phyloP scores from a whole-genome alignment of 192 early-diverging fungal species.

The Allomyces macrogynus region DNA sequence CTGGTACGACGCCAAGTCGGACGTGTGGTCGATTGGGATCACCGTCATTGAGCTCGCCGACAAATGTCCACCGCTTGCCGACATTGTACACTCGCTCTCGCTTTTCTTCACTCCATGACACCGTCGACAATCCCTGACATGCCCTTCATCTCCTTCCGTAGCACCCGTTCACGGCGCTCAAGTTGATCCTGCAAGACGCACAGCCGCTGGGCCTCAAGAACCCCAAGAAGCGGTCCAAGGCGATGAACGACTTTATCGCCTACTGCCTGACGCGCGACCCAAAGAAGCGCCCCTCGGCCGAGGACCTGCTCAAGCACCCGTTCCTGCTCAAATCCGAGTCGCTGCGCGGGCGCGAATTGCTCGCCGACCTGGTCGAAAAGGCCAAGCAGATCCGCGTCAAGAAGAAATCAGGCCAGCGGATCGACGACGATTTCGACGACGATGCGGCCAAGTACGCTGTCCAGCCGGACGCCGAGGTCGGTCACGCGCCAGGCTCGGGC shows the following conservation, averaged over 20 bases:
- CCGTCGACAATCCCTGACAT: too few relatives aligned
- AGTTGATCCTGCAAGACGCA: constrained; percentile 23
- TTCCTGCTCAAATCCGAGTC: constrained; percentile 23
- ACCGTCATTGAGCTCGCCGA: constrained; percentile 46
- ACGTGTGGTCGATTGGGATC: constrained; percentile 45
- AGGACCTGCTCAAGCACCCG: constrained; percentile 32
- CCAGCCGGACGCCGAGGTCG: neutral
- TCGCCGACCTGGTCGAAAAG: constrained; percentile 24
- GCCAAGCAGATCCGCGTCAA: constrained; percentile 20
- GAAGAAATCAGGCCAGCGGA: constrained; percentile 26
- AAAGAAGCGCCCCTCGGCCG: constrained; percentile 21
- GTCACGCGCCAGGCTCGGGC: neutral
- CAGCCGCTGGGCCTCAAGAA: constrained; percentile 28
- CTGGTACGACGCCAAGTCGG: constrained; percentile 32
- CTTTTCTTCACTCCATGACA: too few relatives aligned
- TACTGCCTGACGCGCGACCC: constrained; percentile 34
- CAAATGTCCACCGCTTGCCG: constrained; percentile 39
- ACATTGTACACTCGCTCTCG: constrained; percentile 10
- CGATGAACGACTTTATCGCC: constrained; percentile 33
- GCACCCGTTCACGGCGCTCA: constrained; percentile 40
- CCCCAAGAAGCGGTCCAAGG: constrained; percentile 37
- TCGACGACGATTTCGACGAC: constrained; percentile 30
- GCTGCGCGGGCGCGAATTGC: constrained; percentile 19
- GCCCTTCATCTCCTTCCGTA: neutral
- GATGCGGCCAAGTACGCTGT: constrained; percentile 14